phyloP scores from a whole-genome alignment of 2,329 filamentous ascomycete genomes.

The Emydomyces testavorans region DNA sequence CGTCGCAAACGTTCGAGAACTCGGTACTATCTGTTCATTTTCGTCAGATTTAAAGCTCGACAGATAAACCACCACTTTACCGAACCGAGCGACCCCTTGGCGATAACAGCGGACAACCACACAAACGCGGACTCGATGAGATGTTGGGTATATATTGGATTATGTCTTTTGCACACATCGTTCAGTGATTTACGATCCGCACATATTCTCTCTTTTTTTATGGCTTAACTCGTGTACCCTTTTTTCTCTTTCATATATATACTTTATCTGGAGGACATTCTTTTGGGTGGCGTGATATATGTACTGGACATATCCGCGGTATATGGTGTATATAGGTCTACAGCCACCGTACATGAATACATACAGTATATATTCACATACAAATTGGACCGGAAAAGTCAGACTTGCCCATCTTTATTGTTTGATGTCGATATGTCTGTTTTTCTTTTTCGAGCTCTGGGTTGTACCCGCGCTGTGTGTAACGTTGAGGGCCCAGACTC shows the following conservation, averaged over 20 bases:
- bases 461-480: no score
- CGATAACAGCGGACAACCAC: background rate
- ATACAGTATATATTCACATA: no score
- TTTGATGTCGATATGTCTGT: no score
- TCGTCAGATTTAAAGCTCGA: background rate
- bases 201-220: conserved; percentile 3
- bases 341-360: background rate
- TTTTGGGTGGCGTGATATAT: background rate
- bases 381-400: no score
- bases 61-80: background rate
- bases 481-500: no score
- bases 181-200: background rate
- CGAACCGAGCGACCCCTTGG: background rate
- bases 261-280: background rate
- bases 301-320: background rate
- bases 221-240: background rate
- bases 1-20: background rate
- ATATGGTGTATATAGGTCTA: conserved; percentile 2
- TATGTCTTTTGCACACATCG: conserved; percentile 5
- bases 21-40: background rate
- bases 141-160: background rate
- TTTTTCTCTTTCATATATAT: background rate
- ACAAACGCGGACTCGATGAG: background rate
- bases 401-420: no score
- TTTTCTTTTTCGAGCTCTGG: no score